A percentile compares a stretch with the other conserved stretches of the same genome.
Evolutionary conservation across 2,329 filamentous ascomycete genomes (phyloP).

Genomic region (Fusarium papillatum): DNA sequence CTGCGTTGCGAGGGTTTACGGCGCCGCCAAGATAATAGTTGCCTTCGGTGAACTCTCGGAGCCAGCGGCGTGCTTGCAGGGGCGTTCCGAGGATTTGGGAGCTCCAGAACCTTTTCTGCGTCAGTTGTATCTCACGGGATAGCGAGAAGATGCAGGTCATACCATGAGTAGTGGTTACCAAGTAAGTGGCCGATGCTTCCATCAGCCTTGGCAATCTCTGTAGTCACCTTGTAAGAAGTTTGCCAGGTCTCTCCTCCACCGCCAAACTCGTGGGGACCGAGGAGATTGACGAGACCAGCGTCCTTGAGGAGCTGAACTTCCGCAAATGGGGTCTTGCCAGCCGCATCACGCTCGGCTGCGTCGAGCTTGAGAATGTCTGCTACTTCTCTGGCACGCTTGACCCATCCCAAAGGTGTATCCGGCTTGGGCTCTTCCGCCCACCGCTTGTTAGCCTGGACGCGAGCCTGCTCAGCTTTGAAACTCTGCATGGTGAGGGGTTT

Average conservation of each 20-base stretch:
- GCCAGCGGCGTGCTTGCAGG: neutral
- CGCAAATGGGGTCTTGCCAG: neutral
- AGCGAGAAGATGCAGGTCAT: neutral
- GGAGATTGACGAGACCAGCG: neutral
- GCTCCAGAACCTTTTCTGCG: neutral
- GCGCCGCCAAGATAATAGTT: neutral
- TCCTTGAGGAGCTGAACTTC: neutral
- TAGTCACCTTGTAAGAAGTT: neutral
- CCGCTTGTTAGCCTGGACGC: neutral
- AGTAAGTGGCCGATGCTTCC: neutral
- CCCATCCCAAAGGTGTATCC: neutral
- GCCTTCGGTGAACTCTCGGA: neutral
- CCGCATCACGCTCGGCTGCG: neutral
- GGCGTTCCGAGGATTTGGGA: neutral
- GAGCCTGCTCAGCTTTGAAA: neutral
- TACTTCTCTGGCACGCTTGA: neutral
- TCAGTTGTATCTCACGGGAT: neutral
- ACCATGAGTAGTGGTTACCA: neutral
- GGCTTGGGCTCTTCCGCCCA: neutral
- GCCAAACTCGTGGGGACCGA: neutral
- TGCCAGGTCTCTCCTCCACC: neutral
- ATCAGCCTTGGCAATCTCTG: neutral
- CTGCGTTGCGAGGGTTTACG: neutral
- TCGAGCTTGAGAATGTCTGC: neutral
- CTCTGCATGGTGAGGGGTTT: neutral